Evolutionary conservation across 2,329 filamentous ascomycete genomes (phyloP), one percentile per base, ranked within the genome.

Genomic region (Aspergillus unguis): DNA sequence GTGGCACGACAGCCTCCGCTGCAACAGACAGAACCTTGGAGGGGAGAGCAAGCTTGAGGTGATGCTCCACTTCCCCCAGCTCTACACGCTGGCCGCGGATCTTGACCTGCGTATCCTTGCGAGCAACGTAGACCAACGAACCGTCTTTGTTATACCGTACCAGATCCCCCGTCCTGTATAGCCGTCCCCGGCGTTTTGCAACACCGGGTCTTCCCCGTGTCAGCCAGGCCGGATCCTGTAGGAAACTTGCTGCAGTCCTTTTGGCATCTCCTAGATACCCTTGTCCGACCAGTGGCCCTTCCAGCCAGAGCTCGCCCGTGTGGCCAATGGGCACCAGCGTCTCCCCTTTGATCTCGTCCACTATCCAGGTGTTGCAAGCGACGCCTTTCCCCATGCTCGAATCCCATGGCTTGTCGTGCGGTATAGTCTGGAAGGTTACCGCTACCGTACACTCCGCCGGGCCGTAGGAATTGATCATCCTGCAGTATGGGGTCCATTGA

Each of bases 251-350:
- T 4, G 41, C 41, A 3, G 41, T 44, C 17, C 17, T 28, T 17
- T 44, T 7, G 3, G 41, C 69, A 54, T 83, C 77, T 40, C 77
- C 76, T 7, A 84, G 66, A 54, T 85, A 85, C 5, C 81, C 82
- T 25, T 78, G 69, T 2, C 79, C 81, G 0, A 85, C 79, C 17
- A 80, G 75, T 1, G 80, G 79, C 0, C 62, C 62, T 42, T 64
- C 59, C 2, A 65, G 26, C 11, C 62, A 26, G 1, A 65, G 54
- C 41, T 65, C 62, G 28, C 62, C 62, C 5, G 73, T 2, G 77
- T 77, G 1, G 79, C 85, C 68, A 83, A 77, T 63, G 78, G 80
- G 5, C 6, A 38, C 48, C 0, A 42, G 48, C 72, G 76, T 73
- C 72, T 76, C 31, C 71, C 77, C 31, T 76, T 75, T 10, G 72